Base-by-base conservation (phyloP, 495 filamentous ascomycete species). In the Neurospora sp. region DNA sequence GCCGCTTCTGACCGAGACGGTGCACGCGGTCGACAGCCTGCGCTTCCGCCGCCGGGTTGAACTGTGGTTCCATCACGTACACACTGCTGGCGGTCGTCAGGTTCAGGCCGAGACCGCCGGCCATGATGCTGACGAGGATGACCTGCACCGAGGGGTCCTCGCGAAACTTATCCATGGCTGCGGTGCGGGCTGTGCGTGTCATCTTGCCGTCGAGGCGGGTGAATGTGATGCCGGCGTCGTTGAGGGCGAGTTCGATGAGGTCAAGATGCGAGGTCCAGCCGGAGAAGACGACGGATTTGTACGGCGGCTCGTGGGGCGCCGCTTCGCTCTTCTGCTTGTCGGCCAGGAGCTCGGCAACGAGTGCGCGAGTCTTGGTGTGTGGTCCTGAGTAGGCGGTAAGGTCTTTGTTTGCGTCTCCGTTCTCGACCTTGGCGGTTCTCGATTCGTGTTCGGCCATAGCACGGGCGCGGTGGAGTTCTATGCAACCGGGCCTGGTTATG, bases 1-100 rank as follows among this genome's bases (percentile, higher is more conserved):
- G 87, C 9, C 95, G 87, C 77, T 87, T 95, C 84, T 99, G 96
- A 1, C 96, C 96, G 24, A 99, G 86, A 21, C 96, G 91, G 79
- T 99, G 96, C 34, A 99, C 92, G 59, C 96, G 92, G 77, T 99
- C 96, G 9, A 99, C 86, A 5, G 96, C 96, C 80, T 99, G 96
- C 6, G 94, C 93, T 76, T 98, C 94, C 0, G 94, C 92, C 6
- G 94, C 94, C 2, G 96, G 96, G 80, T 99, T 99, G 80, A 93
- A 99, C 76, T 98, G 94, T 3, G 96, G 96, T 81, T 99, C 96
- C 96, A 99, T 98, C 66, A 98, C 91, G 77, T 94, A 99, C 15
- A 95, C 96, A 43, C 89, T 90, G 78, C 90, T 94, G 31, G 90
- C 96, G 4, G 91, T 84, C 0, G 94, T 97, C 31, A 99, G 85